Conservation (phyloP, 2,329 filamentous ascomycete species). For the Exserohilum rostratum region DNA sequence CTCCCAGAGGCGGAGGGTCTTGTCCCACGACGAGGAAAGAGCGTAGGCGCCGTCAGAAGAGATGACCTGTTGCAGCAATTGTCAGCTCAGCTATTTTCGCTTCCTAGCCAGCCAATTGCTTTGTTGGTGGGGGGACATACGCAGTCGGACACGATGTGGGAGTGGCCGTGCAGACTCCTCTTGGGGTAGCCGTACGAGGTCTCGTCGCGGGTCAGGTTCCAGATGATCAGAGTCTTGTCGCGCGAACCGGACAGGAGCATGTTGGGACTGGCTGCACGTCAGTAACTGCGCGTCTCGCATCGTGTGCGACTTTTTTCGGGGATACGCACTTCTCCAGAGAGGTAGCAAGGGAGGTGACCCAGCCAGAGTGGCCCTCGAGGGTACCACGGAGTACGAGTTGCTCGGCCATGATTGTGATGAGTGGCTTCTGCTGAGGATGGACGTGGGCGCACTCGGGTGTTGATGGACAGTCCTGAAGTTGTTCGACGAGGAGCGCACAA, state of each 20-base stretch:
- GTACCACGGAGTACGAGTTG: constrained; percentile 95
- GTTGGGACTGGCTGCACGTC: constrained; percentile 74
- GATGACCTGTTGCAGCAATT: constrained; percentile 75
- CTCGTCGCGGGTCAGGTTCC: constrained; percentile 99
- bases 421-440: constrained; percentile 45
- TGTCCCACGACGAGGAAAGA: constrained; percentile 98
- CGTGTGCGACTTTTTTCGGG: background rate
- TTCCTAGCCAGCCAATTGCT: constrained; percentile 38
- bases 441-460: constrained; percentile 40
- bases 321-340: constrained; percentile 87
- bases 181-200: constrained; percentile 98
- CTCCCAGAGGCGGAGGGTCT: constrained; percentile 99
- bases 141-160: constrained; percentile 99
- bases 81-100: constrained; percentile 37
- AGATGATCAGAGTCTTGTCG: constrained; percentile 99
- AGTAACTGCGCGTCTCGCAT: constrained; percentile 36
- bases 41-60: constrained; percentile 99
- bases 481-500: constrained; percentile 19
- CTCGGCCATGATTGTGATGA: constrained; percentile 73
- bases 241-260: constrained; percentile 98
- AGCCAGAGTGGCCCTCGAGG: constrained; percentile 99
- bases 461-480: constrained; percentile 34
- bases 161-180: constrained; percentile 98
- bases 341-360: constrained; percentile 98
- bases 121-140: constrained; percentile 65